phyloP scores from a whole-genome alignment of 306 rosid species.

The Astragalus glycyphyllos region DNA sequence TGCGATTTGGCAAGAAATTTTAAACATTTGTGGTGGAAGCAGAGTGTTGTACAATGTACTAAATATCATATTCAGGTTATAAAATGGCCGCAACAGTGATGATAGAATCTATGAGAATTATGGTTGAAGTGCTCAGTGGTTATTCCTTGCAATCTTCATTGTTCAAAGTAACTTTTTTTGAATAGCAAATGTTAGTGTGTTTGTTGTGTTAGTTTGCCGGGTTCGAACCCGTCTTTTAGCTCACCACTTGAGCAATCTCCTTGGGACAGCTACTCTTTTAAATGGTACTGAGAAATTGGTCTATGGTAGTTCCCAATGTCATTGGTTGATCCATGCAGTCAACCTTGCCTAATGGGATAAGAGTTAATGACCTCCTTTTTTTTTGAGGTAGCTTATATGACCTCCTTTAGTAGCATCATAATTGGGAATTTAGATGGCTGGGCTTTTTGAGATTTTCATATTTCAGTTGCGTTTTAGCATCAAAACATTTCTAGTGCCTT shows the following conservation, averaged over 20 bases:
- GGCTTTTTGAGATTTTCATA: not conserved
- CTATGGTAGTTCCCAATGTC: not conserved
- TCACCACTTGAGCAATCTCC: too few species aligned
- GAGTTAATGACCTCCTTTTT: not conserved
- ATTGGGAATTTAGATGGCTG: not conserved
- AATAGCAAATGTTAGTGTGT: too few species aligned
- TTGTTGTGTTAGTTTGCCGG: too few species aligned
- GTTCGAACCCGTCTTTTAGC: too few species aligned
- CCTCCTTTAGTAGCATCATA: not conserved
- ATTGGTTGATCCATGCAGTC: constrained; percentile 18
- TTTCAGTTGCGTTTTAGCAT: not conserved
- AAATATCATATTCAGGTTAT: constrained; percentile 7
- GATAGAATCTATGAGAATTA: constrained; percentile 21
- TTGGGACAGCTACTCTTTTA: not conserved
- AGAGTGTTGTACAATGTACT: constrained; percentile 8
- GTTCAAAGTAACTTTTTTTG: not conserved
- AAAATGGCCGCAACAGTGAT: constrained; percentile 12
- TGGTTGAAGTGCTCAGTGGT: constrained; percentile 8
- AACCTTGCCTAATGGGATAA: not conserved
- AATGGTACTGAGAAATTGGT: not conserved
- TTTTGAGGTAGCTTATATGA: not conserved
- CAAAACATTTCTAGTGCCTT: not conserved
- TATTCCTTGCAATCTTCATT: constrained; percentile 25
- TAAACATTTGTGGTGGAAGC: constrained; percentile 33
- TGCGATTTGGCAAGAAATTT: constrained; percentile 17